A percentile compares a stretch with the other conserved stretches of the same genome.
Conservation (phyloP, 371 early-diverging fungal species). For the Funneliformis caledonium region DNA sequence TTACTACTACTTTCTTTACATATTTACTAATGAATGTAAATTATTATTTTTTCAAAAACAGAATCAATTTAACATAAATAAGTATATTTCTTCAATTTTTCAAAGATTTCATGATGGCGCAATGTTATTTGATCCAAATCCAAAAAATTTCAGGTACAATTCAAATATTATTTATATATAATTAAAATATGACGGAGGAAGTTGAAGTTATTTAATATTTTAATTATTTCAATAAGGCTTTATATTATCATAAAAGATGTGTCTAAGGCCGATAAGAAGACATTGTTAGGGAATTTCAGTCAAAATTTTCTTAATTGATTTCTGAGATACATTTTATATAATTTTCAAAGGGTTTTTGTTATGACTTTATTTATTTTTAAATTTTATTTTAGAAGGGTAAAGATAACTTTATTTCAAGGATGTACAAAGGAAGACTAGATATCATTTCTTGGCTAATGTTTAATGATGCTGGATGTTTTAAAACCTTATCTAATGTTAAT, state of each 20-base stretch:
- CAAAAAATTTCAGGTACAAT: constrained; percentile 21
- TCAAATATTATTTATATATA: background rate
- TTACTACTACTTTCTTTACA: background rate
- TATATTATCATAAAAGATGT: constrained; percentile 39
- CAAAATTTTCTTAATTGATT: background rate
- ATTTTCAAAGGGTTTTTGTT: background rate
- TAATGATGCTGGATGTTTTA: constrained; percentile 23
- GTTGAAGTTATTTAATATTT: background rate
- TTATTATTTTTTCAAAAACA: background rate
- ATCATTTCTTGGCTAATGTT: constrained; percentile 36
- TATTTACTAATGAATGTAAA: background rate
- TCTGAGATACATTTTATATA: background rate
- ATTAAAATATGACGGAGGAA: too few relatives aligned
- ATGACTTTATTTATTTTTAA: background rate
- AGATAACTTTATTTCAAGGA: constrained; percentile 34
- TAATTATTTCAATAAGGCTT: constrained; percentile 16
- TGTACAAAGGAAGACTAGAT: constrained; percentile 18
- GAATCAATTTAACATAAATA: constrained; percentile 25
- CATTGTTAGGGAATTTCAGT: constrained; percentile 20
- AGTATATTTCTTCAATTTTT: constrained; percentile 37
- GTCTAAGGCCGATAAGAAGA: background rate
- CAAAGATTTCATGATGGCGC: constrained; percentile 36
- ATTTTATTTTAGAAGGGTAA: background rate
- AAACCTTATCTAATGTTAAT: constrained; percentile 3
- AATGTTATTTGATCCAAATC: background rate